A percentile compares a stretch with the other conserved stretches of the same genome.
Evolutionary conservation across 2,329 filamentous ascomycete species (phyloP).

Genomic region (Leptographium wingfieldii): DNA sequence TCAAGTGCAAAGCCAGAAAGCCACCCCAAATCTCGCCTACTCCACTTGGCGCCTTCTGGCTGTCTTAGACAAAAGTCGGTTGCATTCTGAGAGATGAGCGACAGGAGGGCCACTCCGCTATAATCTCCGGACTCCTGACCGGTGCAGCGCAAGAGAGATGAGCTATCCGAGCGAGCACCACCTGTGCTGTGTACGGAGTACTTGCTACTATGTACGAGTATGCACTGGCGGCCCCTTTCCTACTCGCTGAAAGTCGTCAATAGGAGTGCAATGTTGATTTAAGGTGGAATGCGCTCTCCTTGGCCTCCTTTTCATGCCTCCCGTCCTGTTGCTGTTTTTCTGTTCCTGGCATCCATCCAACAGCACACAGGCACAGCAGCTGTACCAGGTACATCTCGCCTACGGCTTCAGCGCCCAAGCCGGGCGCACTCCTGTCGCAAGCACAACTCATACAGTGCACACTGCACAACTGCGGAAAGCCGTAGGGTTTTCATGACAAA

Average conservation of each 20-base stretch:
- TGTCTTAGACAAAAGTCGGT: constrained; percentile 5
- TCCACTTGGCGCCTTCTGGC: constrained; percentile 3
- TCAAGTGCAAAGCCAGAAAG: neutral
- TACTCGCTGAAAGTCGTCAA: neutral
- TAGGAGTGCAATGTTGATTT: neutral
- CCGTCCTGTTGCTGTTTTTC: too few relatives aligned
- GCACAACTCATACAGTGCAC: neutral
- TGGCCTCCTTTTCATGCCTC: neutral
- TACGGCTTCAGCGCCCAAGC: neutral
- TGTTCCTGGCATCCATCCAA: neutral
- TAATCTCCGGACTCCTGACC: constrained; percentile 17
- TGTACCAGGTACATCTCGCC: neutral
- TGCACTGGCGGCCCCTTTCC: neutral
- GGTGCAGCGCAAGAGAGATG: constrained; percentile 14
- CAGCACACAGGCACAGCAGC: neutral
- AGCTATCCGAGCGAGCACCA: neutral
- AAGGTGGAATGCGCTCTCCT: neutral
- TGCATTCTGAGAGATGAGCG: constrained; percentile 4
- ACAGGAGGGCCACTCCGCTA: constrained; percentile 7
- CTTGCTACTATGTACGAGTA: neutral
- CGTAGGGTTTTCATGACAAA: neutral
- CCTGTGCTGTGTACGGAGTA: neutral
- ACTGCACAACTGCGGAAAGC: neutral
- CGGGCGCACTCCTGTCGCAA: neutral
- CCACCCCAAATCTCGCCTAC: neutral